Percentiles rank a stretch among this genome's conserved stretches.
These are phyloP conservation scores for Leptographium radiaticola DNA, from an alignment of 2,329 filamentous ascomycete genomes.

Conservation along the genomic window DNA sequence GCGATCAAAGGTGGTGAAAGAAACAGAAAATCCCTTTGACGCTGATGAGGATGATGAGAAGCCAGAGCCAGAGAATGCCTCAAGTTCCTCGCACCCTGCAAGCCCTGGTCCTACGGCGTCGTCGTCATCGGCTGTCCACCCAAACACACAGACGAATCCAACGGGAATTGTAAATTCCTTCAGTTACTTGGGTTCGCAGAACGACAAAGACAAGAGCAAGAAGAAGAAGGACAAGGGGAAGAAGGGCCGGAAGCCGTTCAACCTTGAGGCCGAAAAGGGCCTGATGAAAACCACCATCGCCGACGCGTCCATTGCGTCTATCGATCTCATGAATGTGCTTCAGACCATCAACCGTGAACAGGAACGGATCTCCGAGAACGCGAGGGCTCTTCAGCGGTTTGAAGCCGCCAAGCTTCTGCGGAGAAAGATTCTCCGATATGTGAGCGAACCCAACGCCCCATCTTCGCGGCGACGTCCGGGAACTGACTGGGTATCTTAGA, in stretches of 20 bases:
- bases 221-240: conserved; percentile 39
- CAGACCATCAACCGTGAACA: conserved; percentile 84
- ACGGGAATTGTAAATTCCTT: conserved; percentile 25
- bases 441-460: conserved; percentile 21
- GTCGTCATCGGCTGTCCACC: conserved; percentile 3
- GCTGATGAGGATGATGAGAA: conserved; percentile 49
- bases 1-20: conserved; percentile 69
- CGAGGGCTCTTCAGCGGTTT: conserved; percentile 61
- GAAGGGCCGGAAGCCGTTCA: conserved; percentile 56
- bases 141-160: conserved; percentile 9
- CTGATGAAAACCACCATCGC: conserved; percentile 82
- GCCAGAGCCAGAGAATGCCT: not conserved
- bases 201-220: conserved; percentile 27
- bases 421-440: conserved; percentile 73
- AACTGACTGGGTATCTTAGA: conserved; percentile 30
- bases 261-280: conserved; percentile 75
- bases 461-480: not conserved
- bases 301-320: conserved; percentile 79
- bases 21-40: conserved; percentile 63
- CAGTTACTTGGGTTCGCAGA: conserved; percentile 18
- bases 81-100: conserved; percentile 3
- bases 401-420: conserved; percentile 78
- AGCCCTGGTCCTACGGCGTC: conserved; percentile 9
- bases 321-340: conserved; percentile 74
- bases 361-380: conserved; percentile 77